Base-by-base conservation (phyloP, 73 alveolate genomes). In the Symbiodinium natans region DNA sequence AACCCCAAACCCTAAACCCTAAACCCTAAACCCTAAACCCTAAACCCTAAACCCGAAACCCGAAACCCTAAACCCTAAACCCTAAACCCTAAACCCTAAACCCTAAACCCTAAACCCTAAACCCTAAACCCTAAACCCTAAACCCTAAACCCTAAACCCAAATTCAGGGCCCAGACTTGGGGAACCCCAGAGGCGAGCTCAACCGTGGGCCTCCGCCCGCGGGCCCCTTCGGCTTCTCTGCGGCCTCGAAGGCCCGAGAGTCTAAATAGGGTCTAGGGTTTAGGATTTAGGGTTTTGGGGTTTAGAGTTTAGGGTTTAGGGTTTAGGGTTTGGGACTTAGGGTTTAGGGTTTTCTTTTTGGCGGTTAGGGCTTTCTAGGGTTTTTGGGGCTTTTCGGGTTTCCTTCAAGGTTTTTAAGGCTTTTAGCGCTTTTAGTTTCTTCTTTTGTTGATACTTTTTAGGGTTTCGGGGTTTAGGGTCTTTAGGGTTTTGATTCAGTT, bases 171-270 rank as follows among this genome's bases (percentile, higher is more conserved):
- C 75, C 3, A 56, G 36, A 56, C 75, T 31, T 56, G 10, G 17
- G 19, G 25, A 80, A 27, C 1, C 54, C 39, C 6, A 5, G 36
- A 88, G 95, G 95, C 75, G 95, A 88, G 95, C 75, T 88, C 86
- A 88, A 59, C 8, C 74, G 73, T 1, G 95, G 95, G 2, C 95
- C 95, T 2, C 95, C 95, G 5, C 95, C 95, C 9, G 71, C 68
- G 7, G 95, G 95, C 6, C 95, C 95, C 46, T 88, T 88, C n/a
- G 95, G 95, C 71, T 88, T 88, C 71, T 59, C 86, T n/a, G 95
- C 95, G 1, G 85, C 95, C 68, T 88, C 95, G 39, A 88, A 88
- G 95, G 95, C 25, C 42, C 23, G 38, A n/a, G 8, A 21, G 43
- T 23, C 52, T n/a, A 48, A 6, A 0, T 77, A 19, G 52, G 33